Evolutionary conservation across 1,284 basidiomycete genomes (phyloP), one percentile per base, ranked within the genome.

Genomic region (Butyriboletus pseudospeciosus): DNA sequence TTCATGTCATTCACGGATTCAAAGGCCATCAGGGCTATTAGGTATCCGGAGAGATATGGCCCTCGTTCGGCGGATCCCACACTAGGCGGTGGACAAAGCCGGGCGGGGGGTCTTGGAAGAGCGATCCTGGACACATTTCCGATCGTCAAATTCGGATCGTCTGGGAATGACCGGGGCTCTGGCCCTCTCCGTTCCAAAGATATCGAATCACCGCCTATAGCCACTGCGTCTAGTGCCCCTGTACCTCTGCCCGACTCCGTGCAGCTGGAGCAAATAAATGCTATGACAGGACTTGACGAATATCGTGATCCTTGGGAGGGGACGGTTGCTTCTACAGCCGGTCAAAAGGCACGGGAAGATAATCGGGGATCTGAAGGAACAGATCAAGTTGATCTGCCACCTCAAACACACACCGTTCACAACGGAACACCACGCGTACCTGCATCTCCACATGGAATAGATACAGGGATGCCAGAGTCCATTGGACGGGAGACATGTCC

Each of bases 41-140:
- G 91, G 2, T 84, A 95, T 70, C 93, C 93, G n/a, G 93, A 95
- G 63, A 81, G 92, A 47, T 96, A 96, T 68, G 92, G 93, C 9
- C 87, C 90, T 23, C 78, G 90, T 48, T 64, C 73, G 12, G 72
- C 73, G 20, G 76, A 80, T 47, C 74, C 75, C 17, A 67, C 66
- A 1, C 61, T 68, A 42, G 76, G 76, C 14, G 77, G 77, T 43
- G 77, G 76, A 42, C 89, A 91, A 68, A 87, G 84, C 52, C 83
- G 90, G 8, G 86, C 92, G 0, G 76, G 81, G 40, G 91, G 94
- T 2, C 78, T 97, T 47, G 88, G 90, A 0, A 85, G 90, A 34
- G 94, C 94, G 28, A 93, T 97, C 52, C 76, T 97, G 51, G 94
- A 97, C 65, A 96, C 94, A 1, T 97, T 97, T 75, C 94, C 94